Evolutionary conservation across 2,329 filamentous ascomycete species (phyloP), one percentile per base, ranked within the genome.

Genomic region (Penicillium verrucosum): DNA sequence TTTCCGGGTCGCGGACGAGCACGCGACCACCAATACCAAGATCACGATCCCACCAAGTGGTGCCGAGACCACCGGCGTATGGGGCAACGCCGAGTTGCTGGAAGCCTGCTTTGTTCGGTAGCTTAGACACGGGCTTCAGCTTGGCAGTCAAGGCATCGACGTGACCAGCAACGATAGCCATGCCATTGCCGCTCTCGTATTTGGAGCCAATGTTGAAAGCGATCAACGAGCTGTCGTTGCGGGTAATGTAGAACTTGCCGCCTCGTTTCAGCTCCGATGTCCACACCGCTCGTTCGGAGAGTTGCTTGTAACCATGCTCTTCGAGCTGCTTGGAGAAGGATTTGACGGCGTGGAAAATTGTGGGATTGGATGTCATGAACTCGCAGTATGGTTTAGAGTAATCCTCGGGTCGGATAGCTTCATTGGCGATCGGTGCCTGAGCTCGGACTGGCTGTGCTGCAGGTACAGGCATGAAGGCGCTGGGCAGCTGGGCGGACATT

Each of bases 31-130:
- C 94, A 66, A 97, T 89, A 63, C 89, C 88, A 50, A 99, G 82
- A 73, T 99, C 94, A 37, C 94, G 85, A 74, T 97, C 94, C 93
- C 92, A 97, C 94, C 94, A 97, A 1, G 94, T 97, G 60, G 82
- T 81, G 71, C 92, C 94, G 60, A 97, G 77, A 1, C 81, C 92
- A 49, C 94, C 93, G 10, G 92, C 93, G 71, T 97, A 99, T 0
- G 90, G 94, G 2, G 94, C 92, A 51, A 97, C 90, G 25, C 90
- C 93, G 7, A 97, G 83, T 78, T 97, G 91, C 29, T 90, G 74
- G 70, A 91, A 99, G 52, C 94, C 93, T 32, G 89, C 88, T 71
- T 89, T 91, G 66, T 81, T 89, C n/a, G 88, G 85, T 68, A 96
- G 86, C 69, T 85, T 89, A 68, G 91, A 91, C 29, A 97, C 84